Evolutionary conservation across 495 filamentous ascomycete species (phyloP).

Genomic region (Tuber aestivum): DNA sequence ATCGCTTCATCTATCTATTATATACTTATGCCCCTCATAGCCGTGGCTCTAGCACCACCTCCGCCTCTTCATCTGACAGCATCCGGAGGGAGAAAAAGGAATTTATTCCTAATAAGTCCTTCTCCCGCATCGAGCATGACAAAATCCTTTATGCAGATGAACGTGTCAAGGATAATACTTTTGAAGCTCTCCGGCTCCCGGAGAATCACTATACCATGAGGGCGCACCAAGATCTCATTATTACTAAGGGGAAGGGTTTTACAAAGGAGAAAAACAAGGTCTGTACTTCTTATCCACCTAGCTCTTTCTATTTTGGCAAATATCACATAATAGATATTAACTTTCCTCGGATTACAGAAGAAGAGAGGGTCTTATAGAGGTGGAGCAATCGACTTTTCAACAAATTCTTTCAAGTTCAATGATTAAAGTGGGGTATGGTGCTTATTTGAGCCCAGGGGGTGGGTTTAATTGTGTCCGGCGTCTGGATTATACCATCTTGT

Average conservation of each 20-base stretch:
- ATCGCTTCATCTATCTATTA: slow-evolving; percentile 22
- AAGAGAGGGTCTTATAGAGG: slow-evolving; percentile 83
- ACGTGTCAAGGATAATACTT: slow-evolving; percentile 37
- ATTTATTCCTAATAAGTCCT: slow-evolving; percentile 57
- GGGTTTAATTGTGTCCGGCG: not conserved
- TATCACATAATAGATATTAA: slow-evolving; percentile 12
- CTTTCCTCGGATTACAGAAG: slow-evolving; percentile 45
- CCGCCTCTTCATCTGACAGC: slow-evolving; percentile 33
- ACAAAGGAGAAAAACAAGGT: slow-evolving; percentile 99
- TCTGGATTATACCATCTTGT: not conserved
- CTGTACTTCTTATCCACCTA: slow-evolving; percentile 35
- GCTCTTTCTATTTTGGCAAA: slow-evolving; percentile 11
- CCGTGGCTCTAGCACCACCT: slow-evolving; percentile 35
- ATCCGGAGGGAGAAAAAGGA: slow-evolving; percentile 43
- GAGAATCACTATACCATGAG: slow-evolving; percentile 81
- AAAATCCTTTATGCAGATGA: slow-evolving; percentile 54
- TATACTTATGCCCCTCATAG: slow-evolving; percentile 14
- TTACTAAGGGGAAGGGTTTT: slow-evolving; percentile 93
- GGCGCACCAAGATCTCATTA: slow-evolving; percentile 76
- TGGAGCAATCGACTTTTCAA: slow-evolving; percentile 71
- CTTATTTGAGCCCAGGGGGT: not conserved
- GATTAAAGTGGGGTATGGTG: slow-evolving; percentile 49
- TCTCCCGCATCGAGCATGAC: slow-evolving; percentile 59
- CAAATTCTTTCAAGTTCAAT: slow-evolving; percentile 81
- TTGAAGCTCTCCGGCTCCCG: slow-evolving; percentile 47